Evolutionary conservation across 345 rosid genomes (phyloP).

Genomic region (Camelina sativa): DNA sequence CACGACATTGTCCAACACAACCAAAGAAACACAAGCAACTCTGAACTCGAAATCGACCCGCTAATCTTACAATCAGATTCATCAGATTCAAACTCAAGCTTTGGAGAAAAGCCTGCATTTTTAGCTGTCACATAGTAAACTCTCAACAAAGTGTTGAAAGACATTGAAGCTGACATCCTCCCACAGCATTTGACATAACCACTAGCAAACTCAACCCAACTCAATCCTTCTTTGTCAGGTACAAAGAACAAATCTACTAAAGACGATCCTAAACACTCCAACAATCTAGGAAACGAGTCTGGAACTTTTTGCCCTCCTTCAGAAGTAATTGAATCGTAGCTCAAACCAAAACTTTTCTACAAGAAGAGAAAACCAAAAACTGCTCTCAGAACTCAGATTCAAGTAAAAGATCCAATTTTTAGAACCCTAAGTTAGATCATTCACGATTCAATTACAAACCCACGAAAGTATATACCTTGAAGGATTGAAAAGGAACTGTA

Average conservation of each 20-base stretch:
- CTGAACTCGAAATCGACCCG: conserved; percentile 56
- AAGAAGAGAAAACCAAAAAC: conserved; percentile 11
- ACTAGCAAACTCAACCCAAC: conserved; percentile 73
- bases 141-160: conserved; percentile 62
- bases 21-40: conserved; percentile 66
- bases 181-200: conserved; percentile 86
- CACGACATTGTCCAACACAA: conserved; percentile 80
- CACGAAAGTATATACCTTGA: conserved; percentile 54
- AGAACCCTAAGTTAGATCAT: neutral
- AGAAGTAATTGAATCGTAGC: conserved; percentile 45
- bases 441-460: neutral
- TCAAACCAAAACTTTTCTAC: conserved; percentile 69
- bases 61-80: conserved; percentile 67
- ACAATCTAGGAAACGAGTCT: conserved; percentile 54
- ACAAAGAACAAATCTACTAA: conserved; percentile 67
- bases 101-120: conserved; percentile 54
- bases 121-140: conserved; percentile 44
- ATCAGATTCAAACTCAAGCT: conserved; percentile 68
- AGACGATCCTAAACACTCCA: conserved; percentile 70
- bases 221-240: conserved; percentile 56
- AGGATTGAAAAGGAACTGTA: conserved; percentile 54
- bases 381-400: neutral
- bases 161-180: conserved; percentile 65
- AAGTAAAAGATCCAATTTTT: conserved; percentile 2
- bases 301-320: conserved; percentile 48